A percentile compares a stretch with the other conserved stretches of the same genome.
Evolutionary conservation across 345 rosid genomes (phyloP).

Genomic region (Arabidopsis arenosa): DNA sequence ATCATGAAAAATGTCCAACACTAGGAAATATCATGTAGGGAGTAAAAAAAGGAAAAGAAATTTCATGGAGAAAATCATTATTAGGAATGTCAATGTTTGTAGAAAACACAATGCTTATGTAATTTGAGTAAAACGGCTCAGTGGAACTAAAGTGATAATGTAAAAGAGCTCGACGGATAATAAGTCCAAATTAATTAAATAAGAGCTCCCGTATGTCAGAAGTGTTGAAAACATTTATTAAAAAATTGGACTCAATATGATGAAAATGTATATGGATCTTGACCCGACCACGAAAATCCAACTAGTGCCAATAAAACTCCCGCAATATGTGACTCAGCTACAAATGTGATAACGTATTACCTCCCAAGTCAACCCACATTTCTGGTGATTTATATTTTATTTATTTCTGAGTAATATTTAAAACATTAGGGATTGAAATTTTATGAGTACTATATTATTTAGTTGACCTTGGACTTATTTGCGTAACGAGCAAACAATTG

Average conservation of each 20-base stretch:
- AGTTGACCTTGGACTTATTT: slow-evolving; percentile 29
- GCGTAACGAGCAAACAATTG: slow-evolving; percentile 30
- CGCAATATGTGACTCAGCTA: slow-evolving; percentile 14
- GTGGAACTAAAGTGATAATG: slow-evolving; percentile 11
- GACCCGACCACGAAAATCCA: slow-evolving; percentile 13
- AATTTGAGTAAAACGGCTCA: slow-evolving; percentile 5
- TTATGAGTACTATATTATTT: slow-evolving; percentile 8
- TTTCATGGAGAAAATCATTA: background rate
- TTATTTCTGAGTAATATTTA: background rate
- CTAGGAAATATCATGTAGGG: background rate
- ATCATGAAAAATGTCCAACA: background rate
- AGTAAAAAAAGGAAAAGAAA: background rate
- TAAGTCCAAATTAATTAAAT: background rate
- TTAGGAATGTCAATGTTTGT: background rate
- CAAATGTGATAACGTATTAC: slow-evolving; percentile 21
- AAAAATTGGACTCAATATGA: background rate
- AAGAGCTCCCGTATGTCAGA: slow-evolving; percentile 5
- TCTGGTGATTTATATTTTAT: background rate
- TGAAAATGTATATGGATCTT: slow-evolving; percentile 1
- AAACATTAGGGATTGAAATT: background rate
- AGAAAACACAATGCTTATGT: background rate
- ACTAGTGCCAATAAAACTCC: slow-evolving; percentile 1
- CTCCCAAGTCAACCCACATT: slow-evolving; percentile 27
- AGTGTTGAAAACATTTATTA: background rate
- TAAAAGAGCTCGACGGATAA: background rate